phyloP scores from a whole-genome alignment of 805 yeast species.

The Ogataea glucozyma region DNA sequence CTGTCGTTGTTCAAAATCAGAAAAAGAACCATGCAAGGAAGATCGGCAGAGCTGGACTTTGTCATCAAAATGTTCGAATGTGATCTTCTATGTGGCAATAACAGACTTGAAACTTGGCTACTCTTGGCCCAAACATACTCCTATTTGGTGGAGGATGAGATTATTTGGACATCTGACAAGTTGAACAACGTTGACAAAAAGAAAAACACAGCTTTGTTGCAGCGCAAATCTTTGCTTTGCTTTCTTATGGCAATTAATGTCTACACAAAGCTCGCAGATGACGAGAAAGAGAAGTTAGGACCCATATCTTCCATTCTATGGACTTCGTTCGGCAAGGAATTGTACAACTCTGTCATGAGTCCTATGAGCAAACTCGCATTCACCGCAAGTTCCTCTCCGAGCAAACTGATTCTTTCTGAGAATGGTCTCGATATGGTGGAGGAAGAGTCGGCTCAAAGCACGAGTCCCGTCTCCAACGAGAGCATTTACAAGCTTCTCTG shows the following conservation, averaged over 20 bases:
- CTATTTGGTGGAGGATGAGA: conserved; percentile 79
- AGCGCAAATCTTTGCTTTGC: conserved; percentile 69
- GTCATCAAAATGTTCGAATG: conserved; percentile 64
- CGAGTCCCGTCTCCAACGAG: conserved; percentile 33
- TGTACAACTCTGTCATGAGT: conserved; percentile 56
- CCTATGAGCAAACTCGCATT: conserved; percentile 70
- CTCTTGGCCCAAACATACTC: conserved; percentile 79
- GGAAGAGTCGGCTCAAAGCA: not conserved
- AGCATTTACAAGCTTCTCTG: conserved; percentile 36
- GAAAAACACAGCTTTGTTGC: conserved; percentile 58
- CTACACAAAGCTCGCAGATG: conserved; percentile 26
- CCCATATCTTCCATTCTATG: conserved; percentile 47
- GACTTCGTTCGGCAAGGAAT: conserved; percentile 55
- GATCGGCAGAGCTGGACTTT: conserved; percentile 77
- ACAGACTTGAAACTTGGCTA: conserved; percentile 83
- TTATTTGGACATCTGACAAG: conserved; percentile 91
- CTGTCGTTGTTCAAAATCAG: conserved; percentile 69
- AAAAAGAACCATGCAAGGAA: conserved; percentile 75
- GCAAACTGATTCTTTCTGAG: conserved; percentile 1
- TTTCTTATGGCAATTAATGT: conserved; percentile 70
- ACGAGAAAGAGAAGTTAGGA: conserved; percentile 27
- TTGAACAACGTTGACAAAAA: conserved; percentile 63
- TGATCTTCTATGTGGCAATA: conserved; percentile 67
- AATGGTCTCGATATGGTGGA: not conserved
- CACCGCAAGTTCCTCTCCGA: conserved; percentile 5